Evolutionary conservation across 768 basidiomycete genomes (phyloP).

Genomic region (Arthromyces matolae): DNA sequence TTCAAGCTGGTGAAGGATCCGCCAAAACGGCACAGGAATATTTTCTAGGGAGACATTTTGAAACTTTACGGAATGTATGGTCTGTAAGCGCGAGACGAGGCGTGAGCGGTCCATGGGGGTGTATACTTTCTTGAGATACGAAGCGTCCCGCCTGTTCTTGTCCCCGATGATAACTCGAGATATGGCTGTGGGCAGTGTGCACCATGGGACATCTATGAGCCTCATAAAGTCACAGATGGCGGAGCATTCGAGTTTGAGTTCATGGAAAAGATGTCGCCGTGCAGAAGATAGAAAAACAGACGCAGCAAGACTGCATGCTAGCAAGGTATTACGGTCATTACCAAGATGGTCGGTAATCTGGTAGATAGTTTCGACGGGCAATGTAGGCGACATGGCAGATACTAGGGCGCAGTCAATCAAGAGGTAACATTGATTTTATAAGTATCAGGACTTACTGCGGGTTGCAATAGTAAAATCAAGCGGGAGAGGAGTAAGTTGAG

Average conservation of each 20-base stretch:
- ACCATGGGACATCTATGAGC: conserved; percentile 26
- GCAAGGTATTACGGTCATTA: conserved; percentile 24
- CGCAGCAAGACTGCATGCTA: conserved; percentile 28
- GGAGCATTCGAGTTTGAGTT: conserved; percentile 23
- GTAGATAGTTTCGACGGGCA: conserved; percentile 35
- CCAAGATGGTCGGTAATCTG: conserved; percentile 27
- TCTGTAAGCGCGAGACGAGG: conserved; percentile 12
- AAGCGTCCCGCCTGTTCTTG: background rate
- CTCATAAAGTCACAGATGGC: conserved; percentile 22
- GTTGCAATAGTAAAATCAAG: no score
- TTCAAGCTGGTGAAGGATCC: conserved; percentile 22
- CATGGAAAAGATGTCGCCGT: conserved; percentile 28
- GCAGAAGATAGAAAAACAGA: conserved; percentile 22
- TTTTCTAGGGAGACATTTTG: conserved; percentile 22
- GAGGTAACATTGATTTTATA: no score
- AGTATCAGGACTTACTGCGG: no score
- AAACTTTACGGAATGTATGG: conserved; percentile 20
- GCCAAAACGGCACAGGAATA: conserved; percentile 26
- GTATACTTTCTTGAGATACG: conserved; percentile 7
- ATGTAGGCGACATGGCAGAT: no score
- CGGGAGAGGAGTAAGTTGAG: no score
- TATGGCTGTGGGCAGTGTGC: conserved; percentile 25
- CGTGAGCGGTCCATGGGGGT: conserved; percentile 13
- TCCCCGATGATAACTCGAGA: conserved; percentile 19
- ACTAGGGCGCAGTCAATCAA: no score